phyloP scores from a whole-genome alignment of 306 rosid species.

The Mucuna pruriens region DNA sequence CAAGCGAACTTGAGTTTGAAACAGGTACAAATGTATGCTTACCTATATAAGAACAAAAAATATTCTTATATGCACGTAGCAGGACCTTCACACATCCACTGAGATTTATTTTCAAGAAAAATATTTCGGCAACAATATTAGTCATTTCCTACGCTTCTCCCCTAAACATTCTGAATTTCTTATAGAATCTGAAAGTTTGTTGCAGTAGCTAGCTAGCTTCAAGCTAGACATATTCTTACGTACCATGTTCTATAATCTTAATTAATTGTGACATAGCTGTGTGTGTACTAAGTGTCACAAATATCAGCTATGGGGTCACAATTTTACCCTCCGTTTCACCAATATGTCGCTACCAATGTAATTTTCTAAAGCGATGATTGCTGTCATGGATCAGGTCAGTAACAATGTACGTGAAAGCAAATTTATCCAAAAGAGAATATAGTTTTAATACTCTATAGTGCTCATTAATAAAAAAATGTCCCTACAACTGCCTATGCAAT shows the following conservation, averaged over 20 bases:
- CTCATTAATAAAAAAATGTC: not conserved
- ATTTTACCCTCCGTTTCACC: not conserved
- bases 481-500: not conserved
- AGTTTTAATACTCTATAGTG: conserved; percentile 9
- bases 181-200: conserved; percentile 27
- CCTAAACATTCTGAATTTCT: conserved; percentile 34
- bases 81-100: not conserved
- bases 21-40: not conserved
- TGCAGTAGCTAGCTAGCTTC: conserved; percentile 11
- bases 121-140: no score
- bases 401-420: conserved; percentile 30
- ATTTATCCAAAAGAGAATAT: conserved; percentile 32
- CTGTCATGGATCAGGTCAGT: not conserved
- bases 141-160: conserved; percentile 17
- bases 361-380: conserved; percentile 26
- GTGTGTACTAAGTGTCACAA: not conserved
- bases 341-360: conserved; percentile 10
- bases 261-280: not conserved
- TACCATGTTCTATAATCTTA: not conserved
- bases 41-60: not conserved
- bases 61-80: not conserved
- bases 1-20: no score
- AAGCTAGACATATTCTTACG: conserved; percentile 1
- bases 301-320: conserved; percentile 4
- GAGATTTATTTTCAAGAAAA: not conserved